phyloP scores from a whole-genome alignment of 2,329 filamentous ascomycete genomes.

The Botrytis pseudocinerea region DNA sequence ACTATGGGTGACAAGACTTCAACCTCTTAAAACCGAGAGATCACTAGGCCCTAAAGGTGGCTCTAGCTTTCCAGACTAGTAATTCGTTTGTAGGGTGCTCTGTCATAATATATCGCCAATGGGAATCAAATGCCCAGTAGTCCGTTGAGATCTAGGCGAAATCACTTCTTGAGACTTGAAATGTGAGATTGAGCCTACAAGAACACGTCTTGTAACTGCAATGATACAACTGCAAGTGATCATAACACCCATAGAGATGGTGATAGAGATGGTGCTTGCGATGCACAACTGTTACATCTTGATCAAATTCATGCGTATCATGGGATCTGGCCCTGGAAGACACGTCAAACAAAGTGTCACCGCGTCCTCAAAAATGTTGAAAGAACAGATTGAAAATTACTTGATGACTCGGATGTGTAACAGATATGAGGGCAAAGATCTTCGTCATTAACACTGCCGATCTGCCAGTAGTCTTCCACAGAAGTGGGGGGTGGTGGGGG shows the following conservation, averaged over 20 bases:
- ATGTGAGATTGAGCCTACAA: neutral
- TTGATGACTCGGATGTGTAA: neutral
- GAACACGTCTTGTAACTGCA: neutral
- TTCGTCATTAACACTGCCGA: neutral
- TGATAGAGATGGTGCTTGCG: neutral
- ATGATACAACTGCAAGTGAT: neutral
- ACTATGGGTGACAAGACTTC: neutral
- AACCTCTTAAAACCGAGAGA: neutral
- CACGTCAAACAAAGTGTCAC: neutral
- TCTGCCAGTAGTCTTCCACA: neutral
- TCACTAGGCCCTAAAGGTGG: neutral
- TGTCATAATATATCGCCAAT: too few species aligned
- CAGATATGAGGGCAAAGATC: neutral
- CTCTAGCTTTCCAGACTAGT: neutral
- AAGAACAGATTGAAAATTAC: neutral
- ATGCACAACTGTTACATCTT: neutral
- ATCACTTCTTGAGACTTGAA: neutral
- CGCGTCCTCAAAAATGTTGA: neutral
- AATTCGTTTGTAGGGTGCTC: neutral
- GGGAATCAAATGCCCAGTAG: neutral
- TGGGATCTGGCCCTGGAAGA: too few species aligned
- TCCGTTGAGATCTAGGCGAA: neutral
- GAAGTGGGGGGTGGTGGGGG: conserved; percentile 4
- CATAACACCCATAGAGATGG: neutral
- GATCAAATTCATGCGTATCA: neutral